Percentiles rank a stretch among this genome's conserved stretches.
Conservation (phyloP, 1,284 basidiomycete genomes). For the Puccinia hordei region DNA sequence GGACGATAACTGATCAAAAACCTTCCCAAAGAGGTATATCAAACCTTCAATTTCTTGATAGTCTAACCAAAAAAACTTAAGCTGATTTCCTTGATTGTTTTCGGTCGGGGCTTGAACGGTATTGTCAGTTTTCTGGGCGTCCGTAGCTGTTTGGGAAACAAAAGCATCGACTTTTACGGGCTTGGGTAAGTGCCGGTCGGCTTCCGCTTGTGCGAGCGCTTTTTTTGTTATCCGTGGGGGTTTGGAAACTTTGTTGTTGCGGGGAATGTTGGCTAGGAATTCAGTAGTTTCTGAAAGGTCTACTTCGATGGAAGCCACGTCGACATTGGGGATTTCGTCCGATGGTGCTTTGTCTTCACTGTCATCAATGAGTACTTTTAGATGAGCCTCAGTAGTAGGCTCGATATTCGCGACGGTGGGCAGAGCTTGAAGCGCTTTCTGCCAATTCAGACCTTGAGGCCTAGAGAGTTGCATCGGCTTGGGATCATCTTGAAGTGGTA, state of each 20-base stretch:
- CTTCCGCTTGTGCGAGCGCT: slow-evolving; percentile 63
- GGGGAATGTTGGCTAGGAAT: slow-evolving; percentile 50
- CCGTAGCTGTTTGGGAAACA: slow-evolving; percentile 46
- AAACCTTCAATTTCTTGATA: slow-evolving; percentile 80
- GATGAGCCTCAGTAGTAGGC: slow-evolving; percentile 43
- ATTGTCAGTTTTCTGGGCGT: slow-evolving; percentile 52
- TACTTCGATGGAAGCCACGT: neutral
- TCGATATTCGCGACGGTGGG: slow-evolving; percentile 26
- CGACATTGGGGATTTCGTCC: slow-evolving; percentile 27
- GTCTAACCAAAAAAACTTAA: slow-evolving; percentile 93
- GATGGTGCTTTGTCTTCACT: slow-evolving; percentile 52
- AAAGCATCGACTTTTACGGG: slow-evolving; percentile 36
- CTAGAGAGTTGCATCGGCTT: slow-evolving; percentile 3
- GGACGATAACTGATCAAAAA: slow-evolving; percentile 71
- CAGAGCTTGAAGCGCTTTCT: slow-evolving; percentile 29
- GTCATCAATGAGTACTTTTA: slow-evolving; percentile 52
- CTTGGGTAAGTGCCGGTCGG: slow-evolving; percentile 55
- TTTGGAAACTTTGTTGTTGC: slow-evolving; percentile 53
- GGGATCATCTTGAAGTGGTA: neutral
- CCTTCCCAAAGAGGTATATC: slow-evolving; percentile 80
- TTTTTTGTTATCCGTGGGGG: slow-evolving; percentile 51
- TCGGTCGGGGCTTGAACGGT: slow-evolving; percentile 63
- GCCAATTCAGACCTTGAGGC: slow-evolving; percentile 35
- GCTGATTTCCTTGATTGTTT: slow-evolving; percentile 72
- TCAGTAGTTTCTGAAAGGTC: slow-evolving; percentile 49